phyloP scores from a whole-genome alignment of 163 green algal species.

The Volvox carteri region DNA sequence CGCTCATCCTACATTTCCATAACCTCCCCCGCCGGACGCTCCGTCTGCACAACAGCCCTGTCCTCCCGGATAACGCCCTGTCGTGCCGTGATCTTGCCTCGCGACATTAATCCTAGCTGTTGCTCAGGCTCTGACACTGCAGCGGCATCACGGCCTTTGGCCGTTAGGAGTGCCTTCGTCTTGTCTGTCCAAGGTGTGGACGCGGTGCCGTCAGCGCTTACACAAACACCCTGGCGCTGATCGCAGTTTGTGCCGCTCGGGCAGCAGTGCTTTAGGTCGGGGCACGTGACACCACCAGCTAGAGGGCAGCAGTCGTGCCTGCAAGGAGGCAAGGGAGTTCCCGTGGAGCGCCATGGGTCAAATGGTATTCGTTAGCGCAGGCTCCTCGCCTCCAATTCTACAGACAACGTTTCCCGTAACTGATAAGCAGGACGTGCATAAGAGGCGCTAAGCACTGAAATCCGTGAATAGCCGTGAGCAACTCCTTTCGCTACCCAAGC shows the following conservation, averaged over 20 bases:
- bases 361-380: too few relatives aligned
- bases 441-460: too few relatives aligned
- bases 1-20: neutral
- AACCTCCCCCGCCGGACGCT: neutral
- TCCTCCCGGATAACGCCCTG: neutral
- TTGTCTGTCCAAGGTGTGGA: constrained; percentile 62
- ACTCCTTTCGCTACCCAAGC: too few relatives aligned
- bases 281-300: constrained; percentile 69
- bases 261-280: constrained; percentile 86
- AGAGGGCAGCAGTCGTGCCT: constrained; percentile 81
- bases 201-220: constrained; percentile 54
- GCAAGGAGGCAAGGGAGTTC: neutral
- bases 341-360: too few relatives aligned
- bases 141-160: neutral
- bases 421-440: too few relatives aligned
- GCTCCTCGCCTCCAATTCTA: too few relatives aligned
- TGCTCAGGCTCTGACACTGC: neutral
- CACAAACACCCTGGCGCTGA: constrained; percentile 61
- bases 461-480: too few relatives aligned
- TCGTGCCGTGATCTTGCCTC: neutral
- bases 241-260: constrained; percentile 78
- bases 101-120: neutral
- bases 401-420: too few relatives aligned
- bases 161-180: constrained; percentile 18
- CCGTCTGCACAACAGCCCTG: neutral